These are phyloP conservation scores for Solanum boliviense DNA, from an alignment of 257 asterid species.

Conservation along the genomic window DNA sequence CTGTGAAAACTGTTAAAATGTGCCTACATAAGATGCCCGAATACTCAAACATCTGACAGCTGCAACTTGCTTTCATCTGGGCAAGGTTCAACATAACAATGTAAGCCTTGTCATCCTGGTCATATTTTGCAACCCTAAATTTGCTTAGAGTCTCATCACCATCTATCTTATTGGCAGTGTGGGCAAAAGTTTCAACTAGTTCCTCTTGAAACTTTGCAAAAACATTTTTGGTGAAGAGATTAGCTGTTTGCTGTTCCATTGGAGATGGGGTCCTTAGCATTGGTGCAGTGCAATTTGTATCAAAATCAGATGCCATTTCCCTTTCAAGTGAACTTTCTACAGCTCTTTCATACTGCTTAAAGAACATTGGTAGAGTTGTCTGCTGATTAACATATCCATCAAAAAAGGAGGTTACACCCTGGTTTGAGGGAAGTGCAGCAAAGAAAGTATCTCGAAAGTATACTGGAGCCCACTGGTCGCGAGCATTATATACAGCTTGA, in stretches of 20 bases:
- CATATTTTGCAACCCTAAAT: conserved; percentile 77
- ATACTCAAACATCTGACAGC: conserved; percentile 82
- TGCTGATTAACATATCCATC: conserved; percentile 75
- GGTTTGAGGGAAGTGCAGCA: conserved; percentile 56
- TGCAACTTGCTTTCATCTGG: conserved; percentile 62
- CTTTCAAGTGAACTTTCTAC: conserved; percentile 51
- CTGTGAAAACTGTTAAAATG: conserved; percentile 68
- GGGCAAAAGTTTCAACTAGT: conserved; percentile 74
- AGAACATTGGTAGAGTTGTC: conserved; percentile 56
- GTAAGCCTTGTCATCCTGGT: conserved; percentile 66
- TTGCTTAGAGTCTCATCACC: conserved; percentile 42
- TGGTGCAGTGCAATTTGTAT: conserved; percentile 43
- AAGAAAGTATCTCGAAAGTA: conserved; percentile 68
- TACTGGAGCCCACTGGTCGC: conserved; percentile 82
- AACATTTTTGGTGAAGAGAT: conserved; percentile 50
- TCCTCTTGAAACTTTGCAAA: conserved; percentile 76
- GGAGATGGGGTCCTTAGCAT: conserved; percentile 71
- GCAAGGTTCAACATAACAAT: conserved; percentile 38
- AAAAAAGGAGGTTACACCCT: conserved; percentile 56
- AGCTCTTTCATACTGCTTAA: conserved; percentile 74
- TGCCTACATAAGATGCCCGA: conserved; percentile 69
- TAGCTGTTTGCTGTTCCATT: conserved; percentile 75
- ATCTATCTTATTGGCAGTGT: conserved; percentile 69
- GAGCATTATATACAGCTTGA: conserved; percentile 72
- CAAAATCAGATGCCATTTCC: conserved; percentile 63